phyloP scores from a whole-genome alignment of 495 filamentous ascomycete genomes.

The Penicillium diatomitis region DNA sequence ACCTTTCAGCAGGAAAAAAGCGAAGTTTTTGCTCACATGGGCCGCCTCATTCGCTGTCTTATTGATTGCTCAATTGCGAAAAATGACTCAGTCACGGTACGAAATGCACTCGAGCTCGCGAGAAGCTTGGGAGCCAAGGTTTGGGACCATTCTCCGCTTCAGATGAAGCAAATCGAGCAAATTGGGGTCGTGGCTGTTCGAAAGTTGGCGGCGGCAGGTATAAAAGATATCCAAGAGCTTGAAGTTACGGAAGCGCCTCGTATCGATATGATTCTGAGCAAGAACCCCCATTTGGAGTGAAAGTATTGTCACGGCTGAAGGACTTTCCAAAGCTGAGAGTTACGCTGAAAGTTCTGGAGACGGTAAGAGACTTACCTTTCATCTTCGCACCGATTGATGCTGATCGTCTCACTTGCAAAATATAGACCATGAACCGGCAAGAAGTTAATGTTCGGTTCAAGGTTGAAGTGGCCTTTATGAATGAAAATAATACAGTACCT shows the following conservation, averaged over 20 bases:
- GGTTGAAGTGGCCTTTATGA: slow-evolving; percentile 63
- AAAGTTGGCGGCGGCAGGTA: slow-evolving; percentile 63
- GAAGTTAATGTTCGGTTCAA: slow-evolving; percentile 52
- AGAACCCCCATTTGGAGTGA: slow-evolving; percentile 74
- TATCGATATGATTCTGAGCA: slow-evolving; percentile 69
- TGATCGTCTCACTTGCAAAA: slow-evolving; percentile 6
- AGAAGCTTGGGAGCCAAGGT: slow-evolving; percentile 68
- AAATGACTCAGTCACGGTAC: slow-evolving; percentile 55
- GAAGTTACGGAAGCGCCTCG: slow-evolving; percentile 54
- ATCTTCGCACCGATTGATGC: not conserved
- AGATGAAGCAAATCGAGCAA: slow-evolving; percentile 81
- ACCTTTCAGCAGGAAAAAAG: slow-evolving; percentile 61
- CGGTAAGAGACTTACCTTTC: slow-evolving; percentile 24
- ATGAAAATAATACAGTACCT: slow-evolving; percentile 45
- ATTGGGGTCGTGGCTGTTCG: slow-evolving; percentile 69
- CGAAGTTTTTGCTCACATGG: slow-evolving; percentile 63
- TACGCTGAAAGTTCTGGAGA: slow-evolving; percentile 39
- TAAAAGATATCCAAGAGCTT: slow-evolving; percentile 64
- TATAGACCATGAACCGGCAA: slow-evolving; percentile 30
- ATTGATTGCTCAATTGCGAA: slow-evolving; percentile 71
- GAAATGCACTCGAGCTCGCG: slow-evolving; percentile 68
- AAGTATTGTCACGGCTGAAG: slow-evolving; percentile 51
- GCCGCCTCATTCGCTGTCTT: slow-evolving; percentile 71
- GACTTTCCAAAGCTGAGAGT: slow-evolving; percentile 71
- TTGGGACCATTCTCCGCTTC: slow-evolving; percentile 79